A percentile compares a stretch with the other conserved stretches of the same genome.
These are phyloP conservation scores for Arthrobotrys iridis DNA, from an alignment of 2,329 filamentous ascomycete genomes.

Conservation along the genomic window DNA sequence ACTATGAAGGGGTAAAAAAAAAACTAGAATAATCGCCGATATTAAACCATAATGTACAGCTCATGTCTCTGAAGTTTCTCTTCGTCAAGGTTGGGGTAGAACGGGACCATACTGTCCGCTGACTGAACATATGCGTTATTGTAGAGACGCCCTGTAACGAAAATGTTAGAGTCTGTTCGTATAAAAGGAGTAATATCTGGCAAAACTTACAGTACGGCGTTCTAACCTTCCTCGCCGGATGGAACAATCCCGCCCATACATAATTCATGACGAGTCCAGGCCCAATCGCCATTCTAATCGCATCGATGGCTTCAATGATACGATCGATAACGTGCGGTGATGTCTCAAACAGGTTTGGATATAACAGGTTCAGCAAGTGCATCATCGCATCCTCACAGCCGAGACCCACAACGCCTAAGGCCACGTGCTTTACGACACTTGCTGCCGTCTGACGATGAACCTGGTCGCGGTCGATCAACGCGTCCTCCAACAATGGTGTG, in stretches of 20 bases:
- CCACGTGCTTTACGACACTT: slow-evolving; percentile 96
- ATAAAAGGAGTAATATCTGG: background rate
- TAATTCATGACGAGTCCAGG: slow-evolving; percentile 96
- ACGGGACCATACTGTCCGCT: slow-evolving; percentile 94
- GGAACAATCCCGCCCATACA: slow-evolving; percentile 96
- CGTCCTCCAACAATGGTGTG: slow-evolving; percentile 92
- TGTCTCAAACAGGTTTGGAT: slow-evolving; percentile 97
- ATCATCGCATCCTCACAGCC: slow-evolving; percentile 99
- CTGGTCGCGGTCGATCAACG: slow-evolving; percentile 96
- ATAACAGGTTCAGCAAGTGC: slow-evolving; percentile 93
- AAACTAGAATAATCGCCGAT: background rate
- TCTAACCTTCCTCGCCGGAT: slow-evolving; percentile 92
- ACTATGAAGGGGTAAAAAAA: slow-evolving; percentile 3
- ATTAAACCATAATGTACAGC: slow-evolving; percentile 81
- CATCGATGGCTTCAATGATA: slow-evolving; percentile 96
- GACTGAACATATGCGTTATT: slow-evolving; percentile 96
- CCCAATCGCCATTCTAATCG: slow-evolving; percentile 90
- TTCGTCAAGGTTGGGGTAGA: slow-evolving; percentile 87
- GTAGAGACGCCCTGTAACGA: slow-evolving; percentile 71
- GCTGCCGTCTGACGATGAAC: slow-evolving; percentile 97
- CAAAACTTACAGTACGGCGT: slow-evolving; percentile 82
- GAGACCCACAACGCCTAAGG: slow-evolving; percentile 93
- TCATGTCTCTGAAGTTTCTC: slow-evolving; percentile 82
- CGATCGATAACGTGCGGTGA: slow-evolving; percentile 98
- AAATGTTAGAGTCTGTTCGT: slow-evolving; percentile 6